A percentile compares a stretch with the other conserved stretches of the same genome.
Evolutionary conservation across 768 basidiomycete genomes (phyloP).

Genomic region (Lentinus brumalis): DNA sequence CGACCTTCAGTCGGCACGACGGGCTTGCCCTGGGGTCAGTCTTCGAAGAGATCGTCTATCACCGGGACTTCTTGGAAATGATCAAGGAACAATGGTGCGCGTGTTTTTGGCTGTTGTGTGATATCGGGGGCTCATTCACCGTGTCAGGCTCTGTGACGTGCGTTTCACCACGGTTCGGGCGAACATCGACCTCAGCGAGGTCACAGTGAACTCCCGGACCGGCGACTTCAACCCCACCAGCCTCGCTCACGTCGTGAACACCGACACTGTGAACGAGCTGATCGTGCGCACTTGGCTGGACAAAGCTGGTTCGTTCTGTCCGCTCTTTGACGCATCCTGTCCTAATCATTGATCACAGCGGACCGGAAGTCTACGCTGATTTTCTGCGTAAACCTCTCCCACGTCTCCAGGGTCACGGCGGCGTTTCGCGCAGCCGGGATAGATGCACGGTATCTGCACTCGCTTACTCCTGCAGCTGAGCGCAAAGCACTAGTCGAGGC

Average conservation of each 20-base stretch:
- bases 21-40: conserved; percentile 86
- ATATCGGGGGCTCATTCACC: not conserved
- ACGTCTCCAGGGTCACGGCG: conserved; percentile 74
- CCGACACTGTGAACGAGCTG: conserved; percentile 71
- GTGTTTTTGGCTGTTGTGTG: not conserved
- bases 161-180: conserved; percentile 84
- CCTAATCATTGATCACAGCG: conserved; percentile 33
- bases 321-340: not conserved
- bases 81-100: conserved; percentile 85
- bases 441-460: conserved; percentile 82
- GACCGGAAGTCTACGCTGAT: conserved; percentile 84
- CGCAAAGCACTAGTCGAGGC: conserved; percentile 62
- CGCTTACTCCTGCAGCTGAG: conserved; percentile 63
- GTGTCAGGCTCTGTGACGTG: conserved; percentile 75
- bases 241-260: conserved; percentile 83
- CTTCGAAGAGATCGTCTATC: conserved; percentile 91
- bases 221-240: conserved; percentile 85
- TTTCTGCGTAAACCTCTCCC: conserved; percentile 87
- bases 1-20: conserved; percentile 92
- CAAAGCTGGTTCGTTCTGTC: conserved; percentile 57
- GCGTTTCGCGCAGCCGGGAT: conserved; percentile 74
- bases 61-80: conserved; percentile 89
- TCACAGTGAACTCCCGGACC: conserved; percentile 62
- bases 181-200: conserved; percentile 65
- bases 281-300: conserved; percentile 87